These are phyloP conservation scores for Prunus salicina DNA, from an alignment of 306 rosid genomes.

Conservation along the genomic window DNA sequence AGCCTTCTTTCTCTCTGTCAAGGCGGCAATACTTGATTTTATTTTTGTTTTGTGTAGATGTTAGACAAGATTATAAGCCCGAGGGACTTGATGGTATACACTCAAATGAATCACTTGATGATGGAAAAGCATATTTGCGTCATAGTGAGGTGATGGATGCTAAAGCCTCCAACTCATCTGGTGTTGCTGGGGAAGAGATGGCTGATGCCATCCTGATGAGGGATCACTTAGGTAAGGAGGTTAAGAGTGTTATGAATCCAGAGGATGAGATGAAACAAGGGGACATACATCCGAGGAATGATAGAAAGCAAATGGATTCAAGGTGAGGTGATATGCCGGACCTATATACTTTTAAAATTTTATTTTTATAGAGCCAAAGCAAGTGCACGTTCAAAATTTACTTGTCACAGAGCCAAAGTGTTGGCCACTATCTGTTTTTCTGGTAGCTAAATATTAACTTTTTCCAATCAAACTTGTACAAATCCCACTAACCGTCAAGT, in stretches of 20 bases:
- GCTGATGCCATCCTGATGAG: constrained; percentile 20
- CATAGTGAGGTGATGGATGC: constrained; percentile 32
- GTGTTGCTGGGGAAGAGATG: constrained; percentile 38
- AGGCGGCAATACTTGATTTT: constrained; percentile 17
- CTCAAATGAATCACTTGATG: constrained; percentile 23
- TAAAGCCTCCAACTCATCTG: constrained; percentile 27
- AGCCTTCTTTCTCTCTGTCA: neutral
- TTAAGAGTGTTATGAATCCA: constrained; percentile 26
- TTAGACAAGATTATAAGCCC: constrained; percentile 35
- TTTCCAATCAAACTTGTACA: constrained; percentile 25
- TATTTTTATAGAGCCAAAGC: constrained; percentile 15
- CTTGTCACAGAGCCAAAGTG: constrained; percentile 17
- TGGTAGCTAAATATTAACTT: constrained; percentile 26
- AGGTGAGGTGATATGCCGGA: constrained; percentile 50
- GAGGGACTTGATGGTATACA: constrained; percentile 31
- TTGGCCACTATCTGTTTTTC: constrained; percentile 18
- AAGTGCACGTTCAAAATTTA: constrained; percentile 18
- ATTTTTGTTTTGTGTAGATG: constrained; percentile 47
- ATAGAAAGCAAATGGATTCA: constrained; percentile 36
- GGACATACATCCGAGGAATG: constrained; percentile 35
- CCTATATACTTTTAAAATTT: constrained; percentile 19
- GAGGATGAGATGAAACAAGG: constrained; percentile 32
- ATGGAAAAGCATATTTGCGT: constrained; percentile 28
- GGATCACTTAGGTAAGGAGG: constrained; percentile 23
- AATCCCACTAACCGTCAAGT: constrained; percentile 35